Percentiles rank a stretch among this genome's conserved stretches.
Conservation (phyloP, 169 alveolate species). For the Babesia microti region DNA sequence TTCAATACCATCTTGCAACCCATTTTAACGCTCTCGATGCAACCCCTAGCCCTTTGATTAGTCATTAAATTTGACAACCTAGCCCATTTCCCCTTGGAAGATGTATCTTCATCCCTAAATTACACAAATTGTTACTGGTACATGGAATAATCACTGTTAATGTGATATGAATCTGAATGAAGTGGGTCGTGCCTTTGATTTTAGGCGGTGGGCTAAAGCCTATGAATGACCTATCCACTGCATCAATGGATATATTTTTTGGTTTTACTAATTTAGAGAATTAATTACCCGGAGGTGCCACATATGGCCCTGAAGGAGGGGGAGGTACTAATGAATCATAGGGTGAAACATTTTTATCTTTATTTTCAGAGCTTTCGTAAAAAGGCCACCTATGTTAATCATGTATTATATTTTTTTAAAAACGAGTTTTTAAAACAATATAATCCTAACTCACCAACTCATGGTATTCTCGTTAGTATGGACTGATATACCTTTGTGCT, state of each 20-base stretch:
- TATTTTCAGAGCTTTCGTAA: too few relatives aligned
- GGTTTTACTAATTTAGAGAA: neutral
- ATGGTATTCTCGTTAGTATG: too few relatives aligned
- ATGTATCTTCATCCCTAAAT: slow-evolving; percentile 20
- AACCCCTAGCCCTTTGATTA: slow-evolving; percentile 62
- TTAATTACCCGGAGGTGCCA: slow-evolving; percentile 37
- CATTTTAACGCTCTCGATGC: slow-evolving; percentile 76
- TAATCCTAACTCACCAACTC: too few relatives aligned
- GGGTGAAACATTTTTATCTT: slow-evolving; percentile 6
- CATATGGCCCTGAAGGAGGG: slow-evolving; percentile 32
- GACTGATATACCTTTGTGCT: too few relatives aligned
- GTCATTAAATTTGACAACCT: slow-evolving; percentile 40
- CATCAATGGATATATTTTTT: neutral
- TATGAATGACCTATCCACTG: slow-evolving; percentile 9
- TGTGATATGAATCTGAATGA: slow-evolving; percentile 7
- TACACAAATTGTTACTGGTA: slow-evolving; percentile 13
- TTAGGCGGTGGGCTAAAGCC: slow-evolving; percentile 48
- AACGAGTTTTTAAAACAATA: too few relatives aligned
- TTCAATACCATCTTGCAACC: slow-evolving; percentile 72
- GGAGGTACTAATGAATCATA: slow-evolving; percentile 42
- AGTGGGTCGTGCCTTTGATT: slow-evolving; percentile 10
- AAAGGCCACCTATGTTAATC: too few relatives aligned
- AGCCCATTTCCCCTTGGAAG: slow-evolving; percentile 18
- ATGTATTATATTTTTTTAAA: too few relatives aligned
- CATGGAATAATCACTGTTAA: slow-evolving; percentile 25